Conservation (phyloP, 441 rosid species). For the Daphne laureola region DNA sequence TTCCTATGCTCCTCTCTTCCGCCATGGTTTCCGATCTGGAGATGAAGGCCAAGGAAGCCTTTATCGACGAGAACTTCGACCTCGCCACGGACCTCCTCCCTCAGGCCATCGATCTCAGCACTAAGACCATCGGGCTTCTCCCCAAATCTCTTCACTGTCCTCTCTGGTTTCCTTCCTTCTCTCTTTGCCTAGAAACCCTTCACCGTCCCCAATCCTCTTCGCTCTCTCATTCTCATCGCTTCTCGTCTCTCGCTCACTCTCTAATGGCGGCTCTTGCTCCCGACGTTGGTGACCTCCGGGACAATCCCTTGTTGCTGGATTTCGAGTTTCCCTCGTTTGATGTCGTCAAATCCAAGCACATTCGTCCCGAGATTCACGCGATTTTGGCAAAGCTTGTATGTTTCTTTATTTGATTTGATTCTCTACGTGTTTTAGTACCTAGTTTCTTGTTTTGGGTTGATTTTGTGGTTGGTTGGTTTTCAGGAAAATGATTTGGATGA, state of each 20-base stretch:
- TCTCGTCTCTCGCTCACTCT: conserved; percentile 31
- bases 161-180: conserved; percentile 68
- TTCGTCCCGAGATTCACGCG: conserved; percentile 70
- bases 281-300: conserved; percentile 17
- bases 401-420: not conserved
- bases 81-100: conserved; percentile 68
- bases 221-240: conserved; percentile 19
- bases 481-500: conserved; percentile 74
- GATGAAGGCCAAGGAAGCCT: conserved; percentile 67
- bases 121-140: conserved; percentile 27
- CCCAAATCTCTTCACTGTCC: conserved; percentile 45
- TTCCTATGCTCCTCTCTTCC: not conserved
- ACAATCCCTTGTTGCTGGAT: conserved; percentile 65
- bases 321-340: conserved; percentile 76
- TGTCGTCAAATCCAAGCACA: conserved; percentile 48
- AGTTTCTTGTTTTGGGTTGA: not conserved
- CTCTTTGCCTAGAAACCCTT: conserved; percentile 41
- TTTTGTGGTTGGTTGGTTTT: not conserved
- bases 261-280: conserved; percentile 25
- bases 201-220: conserved; percentile 22
- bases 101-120: conserved; percentile 61
- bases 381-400: conserved; percentile 57
- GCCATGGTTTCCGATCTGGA: conserved; percentile 76
- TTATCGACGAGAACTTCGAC: conserved; percentile 84
- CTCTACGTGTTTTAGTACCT: not conserved